Evolutionary conservation across 768 basidiomycete genomes (phyloP).

Genomic region (Tylopilus plumbeoviolaceoides): DNA sequence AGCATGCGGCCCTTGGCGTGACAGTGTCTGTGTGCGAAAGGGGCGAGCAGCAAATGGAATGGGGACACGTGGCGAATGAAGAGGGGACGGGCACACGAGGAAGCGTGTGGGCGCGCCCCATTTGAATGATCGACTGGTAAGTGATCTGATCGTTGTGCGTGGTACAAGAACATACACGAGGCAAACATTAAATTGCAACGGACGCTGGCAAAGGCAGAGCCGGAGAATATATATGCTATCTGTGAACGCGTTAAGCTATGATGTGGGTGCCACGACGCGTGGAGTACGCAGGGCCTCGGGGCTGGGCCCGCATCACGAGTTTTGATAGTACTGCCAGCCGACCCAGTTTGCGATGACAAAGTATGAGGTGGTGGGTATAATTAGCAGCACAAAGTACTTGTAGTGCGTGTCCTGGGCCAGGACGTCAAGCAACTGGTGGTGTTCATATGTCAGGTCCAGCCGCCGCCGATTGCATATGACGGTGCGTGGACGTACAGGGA

Average conservation of each 20-base stretch:
- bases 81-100: constrained; percentile 15
- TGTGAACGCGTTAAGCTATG: neutral
- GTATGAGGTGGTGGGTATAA: constrained; percentile 79
- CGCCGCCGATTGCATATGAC: neutral
- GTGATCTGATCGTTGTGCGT: constrained; percentile 18
- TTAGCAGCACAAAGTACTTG: constrained; percentile 78
- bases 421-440: constrained; percentile 53
- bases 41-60: neutral
- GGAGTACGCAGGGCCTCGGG: neutral
- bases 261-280: constrained; percentile 5
- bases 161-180: constrained; percentile 20
- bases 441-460: constrained; percentile 19
- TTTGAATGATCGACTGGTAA: constrained; percentile 14
- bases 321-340: constrained; percentile 95
- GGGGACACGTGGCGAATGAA: constrained; percentile 14
- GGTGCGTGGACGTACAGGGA: constrained; percentile 41
- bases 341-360: constrained; percentile 99
- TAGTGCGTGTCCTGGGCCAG: constrained; percentile 78
- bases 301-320: constrained; percentile 50
- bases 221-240: constrained; percentile 7
- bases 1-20: constrained; percentile 8
- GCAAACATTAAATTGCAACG: constrained; percentile 15
- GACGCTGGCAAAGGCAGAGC: constrained; percentile 3
- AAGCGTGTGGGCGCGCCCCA: constrained; percentile 14
- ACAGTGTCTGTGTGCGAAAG: neutral